Evolutionary conservation across 129 eudicot genomes (phyloP).

Genomic region (Helianthus annuus): DNA sequence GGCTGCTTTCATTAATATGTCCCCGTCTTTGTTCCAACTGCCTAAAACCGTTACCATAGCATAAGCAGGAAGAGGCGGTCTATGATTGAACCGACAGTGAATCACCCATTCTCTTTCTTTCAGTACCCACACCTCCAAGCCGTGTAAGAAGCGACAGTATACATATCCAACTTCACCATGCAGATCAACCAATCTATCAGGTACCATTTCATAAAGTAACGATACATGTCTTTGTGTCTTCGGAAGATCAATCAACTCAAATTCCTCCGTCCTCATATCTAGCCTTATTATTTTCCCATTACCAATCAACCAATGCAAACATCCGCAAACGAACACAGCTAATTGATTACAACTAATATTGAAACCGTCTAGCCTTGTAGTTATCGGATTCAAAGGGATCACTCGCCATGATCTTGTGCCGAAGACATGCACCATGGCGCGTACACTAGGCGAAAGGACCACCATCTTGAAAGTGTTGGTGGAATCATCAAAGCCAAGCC

Average conservation of each 20-base stretch:
- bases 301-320: conserved; percentile 4
- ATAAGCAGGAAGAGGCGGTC: neutral
- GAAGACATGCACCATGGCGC: conserved; percentile 12
- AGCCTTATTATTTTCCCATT: neutral
- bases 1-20: conserved; percentile 1
- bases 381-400: neutral
- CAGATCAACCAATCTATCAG: neutral
- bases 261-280: conserved; percentile 9
- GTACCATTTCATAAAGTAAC: no score
- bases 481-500: conserved; percentile 12
- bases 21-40: conserved; percentile 9
- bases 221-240: neutral
- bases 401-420: conserved; percentile 11
- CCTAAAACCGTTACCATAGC: neutral
- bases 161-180: neutral
- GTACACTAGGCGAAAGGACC: neutral
- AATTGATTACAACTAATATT: neutral
- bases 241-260: neutral
- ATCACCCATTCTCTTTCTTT: conserved; percentile 7
- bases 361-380: no score
- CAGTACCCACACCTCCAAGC: neutral
- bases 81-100: neutral
- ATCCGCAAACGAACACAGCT: neutral
- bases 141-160: no score
- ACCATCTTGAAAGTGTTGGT: conserved; percentile 13